Base-by-base conservation (phyloP, 805 yeast genomes). In the Zygosaccharomyces gambellarensis region DNA sequence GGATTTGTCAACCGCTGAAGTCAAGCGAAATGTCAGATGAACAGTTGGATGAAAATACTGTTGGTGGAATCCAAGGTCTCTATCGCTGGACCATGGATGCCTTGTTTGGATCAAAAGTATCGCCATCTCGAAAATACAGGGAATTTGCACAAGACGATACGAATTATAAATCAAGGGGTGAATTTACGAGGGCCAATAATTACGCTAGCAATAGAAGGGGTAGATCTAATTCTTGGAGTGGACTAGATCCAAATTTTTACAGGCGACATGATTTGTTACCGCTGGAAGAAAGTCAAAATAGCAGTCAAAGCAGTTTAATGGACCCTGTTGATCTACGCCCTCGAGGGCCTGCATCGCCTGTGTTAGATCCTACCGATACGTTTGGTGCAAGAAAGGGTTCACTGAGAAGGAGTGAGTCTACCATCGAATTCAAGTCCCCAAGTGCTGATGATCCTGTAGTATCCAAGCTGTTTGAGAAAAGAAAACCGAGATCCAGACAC, bases 31-130 rank as follows among this genome's bases (percentile, higher is more conserved):
- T 30, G 34, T 5, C 11, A 25, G 36, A 41, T 4, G 53, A 50
- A 5, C 48, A 46, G 27, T 41, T 51, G 27, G 52, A 46, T 23
- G 52, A 52, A 10, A 47, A 48, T 27, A 52, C 53, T 21, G 42
- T 44, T 22, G 48, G 52, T 6, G 52, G 52, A 7, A 48, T 46
- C 17, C 51, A 46, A n/a, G 61, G 60, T 5, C 51, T 59, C 6
- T 58, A 51, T 47, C 56, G 51, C 40, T 66, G 70, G 70, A 61
- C 67, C 1, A 56, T 58, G 44, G 70, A 66, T 50, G 68, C 70
- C 2, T 40, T 65, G 23, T 64, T 65, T 52, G 64, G 64, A 6
- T 50, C 62, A 19, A 43, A 52, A 19, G 46, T 56, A 12, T 62
- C 68, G 3, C 69, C 69, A 21, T 61, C 64, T 2, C 56, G 58